A percentile compares a stretch with the other conserved stretches of the same genome.
Evolutionary conservation across 345 rosid species (phyloP).

Genomic region (Limnanthes douglasii): DNA sequence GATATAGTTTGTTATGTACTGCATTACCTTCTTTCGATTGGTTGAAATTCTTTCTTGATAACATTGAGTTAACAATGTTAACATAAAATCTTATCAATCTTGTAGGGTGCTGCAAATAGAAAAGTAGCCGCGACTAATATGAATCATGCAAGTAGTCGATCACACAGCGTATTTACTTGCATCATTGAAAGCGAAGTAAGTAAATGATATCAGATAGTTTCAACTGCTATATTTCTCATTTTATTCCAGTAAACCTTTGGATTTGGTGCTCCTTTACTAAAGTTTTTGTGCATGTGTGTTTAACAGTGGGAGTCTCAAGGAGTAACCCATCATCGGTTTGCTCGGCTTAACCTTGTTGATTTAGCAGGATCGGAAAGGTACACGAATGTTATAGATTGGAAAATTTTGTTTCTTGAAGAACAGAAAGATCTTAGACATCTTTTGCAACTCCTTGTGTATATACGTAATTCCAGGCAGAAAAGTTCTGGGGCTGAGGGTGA

Average conservation of each 20-base stretch:
- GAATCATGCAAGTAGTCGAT: constrained; percentile 98
- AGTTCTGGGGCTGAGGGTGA: constrained; percentile 99
- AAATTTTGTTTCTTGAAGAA: neutral
- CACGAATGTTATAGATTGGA: neutral
- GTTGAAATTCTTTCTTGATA: constrained; percentile 2
- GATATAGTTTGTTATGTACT: no score
- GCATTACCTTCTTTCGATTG: neutral
- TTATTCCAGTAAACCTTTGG: no score
- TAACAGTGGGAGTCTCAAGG: constrained; percentile 96
- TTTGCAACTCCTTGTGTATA: constrained; percentile 7
- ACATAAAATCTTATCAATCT: neutral
- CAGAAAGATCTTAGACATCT: no score
- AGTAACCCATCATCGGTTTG: constrained; percentile 88
- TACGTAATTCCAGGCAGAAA: constrained; percentile 49
- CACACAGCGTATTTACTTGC: constrained; percentile 98
- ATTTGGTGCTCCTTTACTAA: no score
- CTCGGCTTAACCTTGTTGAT: constrained; percentile 94
- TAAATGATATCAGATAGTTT: constrained; percentile 4
- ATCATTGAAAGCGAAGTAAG: constrained; percentile 85
- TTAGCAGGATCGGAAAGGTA: constrained; percentile 99
- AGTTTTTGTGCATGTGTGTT: no score
- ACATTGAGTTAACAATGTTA: neutral
- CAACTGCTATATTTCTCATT: neutral
- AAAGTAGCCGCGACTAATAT: constrained; percentile 97
- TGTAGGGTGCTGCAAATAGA: constrained; percentile 93